These are phyloP conservation scores for Tetrahymena malaccensis DNA, from an alignment of 73 alveolate genomes.

Conservation along the genomic window DNA sequence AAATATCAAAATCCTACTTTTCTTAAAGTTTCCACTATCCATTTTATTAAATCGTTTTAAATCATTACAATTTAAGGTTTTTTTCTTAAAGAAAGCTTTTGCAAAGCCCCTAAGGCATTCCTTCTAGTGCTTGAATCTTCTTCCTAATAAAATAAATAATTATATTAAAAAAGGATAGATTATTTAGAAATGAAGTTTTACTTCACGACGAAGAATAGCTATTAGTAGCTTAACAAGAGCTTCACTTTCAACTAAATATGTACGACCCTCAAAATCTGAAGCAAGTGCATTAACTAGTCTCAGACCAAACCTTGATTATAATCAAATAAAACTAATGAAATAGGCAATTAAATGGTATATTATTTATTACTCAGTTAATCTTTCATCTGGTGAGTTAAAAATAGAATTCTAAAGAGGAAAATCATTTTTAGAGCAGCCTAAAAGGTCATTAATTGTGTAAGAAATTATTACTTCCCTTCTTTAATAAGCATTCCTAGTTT, in stretches of 20 bases:
- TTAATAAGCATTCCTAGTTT: conserved; percentile 59
- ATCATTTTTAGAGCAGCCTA: conserved; percentile 55
- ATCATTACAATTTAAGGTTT: conserved; percentile 91
- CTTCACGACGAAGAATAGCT: conserved; percentile 62
- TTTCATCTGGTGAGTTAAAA: conserved; percentile 39
- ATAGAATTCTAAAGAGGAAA: neutral
- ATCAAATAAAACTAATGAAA: neutral
- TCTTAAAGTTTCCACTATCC: conserved; percentile 82
- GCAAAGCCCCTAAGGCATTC: conserved; percentile 90
- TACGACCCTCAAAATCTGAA: conserved; percentile 87
- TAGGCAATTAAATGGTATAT: neutral
- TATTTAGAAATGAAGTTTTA: neutral
- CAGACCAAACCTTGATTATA: conserved; percentile 59
- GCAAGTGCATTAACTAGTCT: conserved; percentile 89
- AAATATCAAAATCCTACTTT: neutral
- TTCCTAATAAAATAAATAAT: neutral
- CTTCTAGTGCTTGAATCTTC: conserved; percentile 86
- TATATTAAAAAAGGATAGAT: neutral
- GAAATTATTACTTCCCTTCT: conserved; percentile 58
- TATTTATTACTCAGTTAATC: neutral
- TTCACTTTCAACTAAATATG: conserved; percentile 76
- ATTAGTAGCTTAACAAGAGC: conserved; percentile 74
- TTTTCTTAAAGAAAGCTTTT: conserved; percentile 88
- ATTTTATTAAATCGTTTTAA: conserved; percentile 86
- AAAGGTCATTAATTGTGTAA: conserved; percentile 53